Evolutionary conservation across 495 filamentous ascomycete genomes (phyloP).

Genomic region (Staphylotrichum tortipilum): DNA sequence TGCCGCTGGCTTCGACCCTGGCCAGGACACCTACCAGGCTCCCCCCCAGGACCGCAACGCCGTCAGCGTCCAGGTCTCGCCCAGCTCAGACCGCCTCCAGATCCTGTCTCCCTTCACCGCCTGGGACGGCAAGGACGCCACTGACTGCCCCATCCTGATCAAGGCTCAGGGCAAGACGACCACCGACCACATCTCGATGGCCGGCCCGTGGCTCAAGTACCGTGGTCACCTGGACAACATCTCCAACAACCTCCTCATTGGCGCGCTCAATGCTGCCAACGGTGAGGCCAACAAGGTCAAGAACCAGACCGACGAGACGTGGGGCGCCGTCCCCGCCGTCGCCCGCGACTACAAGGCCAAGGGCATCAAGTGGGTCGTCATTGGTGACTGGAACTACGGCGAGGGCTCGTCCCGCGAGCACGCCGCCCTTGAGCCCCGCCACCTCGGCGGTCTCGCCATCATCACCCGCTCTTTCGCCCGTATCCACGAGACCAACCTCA

Average conservation of each 20-base stretch:
- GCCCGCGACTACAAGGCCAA: conserved; percentile 98
- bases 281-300: conserved; percentile 97
- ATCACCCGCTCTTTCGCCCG: conserved; percentile 93
- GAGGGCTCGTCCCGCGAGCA: conserved; percentile 97
- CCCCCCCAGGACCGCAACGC: conserved; percentile 69
- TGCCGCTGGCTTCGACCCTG: conserved; percentile 77
- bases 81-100: conserved; percentile 88
- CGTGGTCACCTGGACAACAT: conserved; percentile 99
- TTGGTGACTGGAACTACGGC: conserved; percentile 99
- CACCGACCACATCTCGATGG: conserved; percentile 99
- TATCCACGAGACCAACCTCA: conserved; percentile 99
- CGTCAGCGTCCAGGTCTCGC: conserved; percentile 77
- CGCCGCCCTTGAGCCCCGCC: conserved; percentile 92
- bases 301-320: conserved; percentile 77
- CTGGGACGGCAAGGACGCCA: conserved; percentile 93
- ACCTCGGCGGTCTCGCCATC: conserved; percentile 94
- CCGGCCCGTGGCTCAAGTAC: conserved; percentile 99
- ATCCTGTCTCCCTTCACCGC: conserved; percentile 73
- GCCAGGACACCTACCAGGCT: conserved; percentile 93
- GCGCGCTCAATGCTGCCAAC: conserved; percentile 91
- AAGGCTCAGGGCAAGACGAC: conserved; percentile 98
- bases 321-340: conserved; percentile 81
- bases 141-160: conserved; percentile 87
- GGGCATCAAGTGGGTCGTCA: conserved; percentile 91
- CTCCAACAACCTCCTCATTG: conserved; percentile 99